Conservation (phyloP, 1,139 yeast genomes). For the Hemisphaericaspora xylanilytica region DNA sequence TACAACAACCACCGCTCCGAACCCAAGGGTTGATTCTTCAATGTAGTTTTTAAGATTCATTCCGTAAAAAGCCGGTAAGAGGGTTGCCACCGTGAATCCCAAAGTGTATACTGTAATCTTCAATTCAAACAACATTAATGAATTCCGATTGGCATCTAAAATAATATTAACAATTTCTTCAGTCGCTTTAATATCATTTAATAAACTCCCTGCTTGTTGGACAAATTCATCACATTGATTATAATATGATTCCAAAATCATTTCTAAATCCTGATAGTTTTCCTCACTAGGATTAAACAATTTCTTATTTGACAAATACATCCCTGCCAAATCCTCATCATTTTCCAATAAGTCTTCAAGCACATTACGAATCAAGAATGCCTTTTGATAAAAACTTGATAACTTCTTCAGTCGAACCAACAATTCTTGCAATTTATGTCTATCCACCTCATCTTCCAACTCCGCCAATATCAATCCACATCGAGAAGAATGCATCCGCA, state of each 20-base stretch:
- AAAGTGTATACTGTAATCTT: slow-evolving; percentile 82
- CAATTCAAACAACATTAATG: slow-evolving; percentile 84
- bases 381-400: slow-evolving; percentile 80
- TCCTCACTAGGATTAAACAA: slow-evolving; percentile 24
- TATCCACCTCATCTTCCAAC: slow-evolving; percentile 80
- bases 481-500: slow-evolving; percentile 67
- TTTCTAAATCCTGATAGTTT: slow-evolving; percentile 76
- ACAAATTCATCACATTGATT: slow-evolving; percentile 96
- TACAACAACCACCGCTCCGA: slow-evolving; percentile 54
- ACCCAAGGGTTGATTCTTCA: slow-evolving; percentile 72
- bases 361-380: slow-evolving; percentile 76
- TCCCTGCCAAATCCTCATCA: slow-evolving; percentile 84
- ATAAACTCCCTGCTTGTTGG: slow-evolving; percentile 83
- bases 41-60: slow-evolving; percentile 91
- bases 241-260: slow-evolving; percentile 89
- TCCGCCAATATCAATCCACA: slow-evolving; percentile 81
- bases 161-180: slow-evolving; percentile 96
- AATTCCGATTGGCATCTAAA: slow-evolving; percentile 90
- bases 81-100: slow-evolving; percentile 74
- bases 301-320: slow-evolving; percentile 62
- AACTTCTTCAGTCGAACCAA: slow-evolving; percentile 79
- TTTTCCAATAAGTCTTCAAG: slow-evolving; percentile 83
- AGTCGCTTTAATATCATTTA: slow-evolving; percentile 84
- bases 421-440: slow-evolving; percentile 76
- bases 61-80: slow-evolving; percentile 74